These are phyloP conservation scores for Trichoderma reesei DNA, from an alignment of 495 filamentous ascomycete species.

Conservation along the genomic window DNA sequence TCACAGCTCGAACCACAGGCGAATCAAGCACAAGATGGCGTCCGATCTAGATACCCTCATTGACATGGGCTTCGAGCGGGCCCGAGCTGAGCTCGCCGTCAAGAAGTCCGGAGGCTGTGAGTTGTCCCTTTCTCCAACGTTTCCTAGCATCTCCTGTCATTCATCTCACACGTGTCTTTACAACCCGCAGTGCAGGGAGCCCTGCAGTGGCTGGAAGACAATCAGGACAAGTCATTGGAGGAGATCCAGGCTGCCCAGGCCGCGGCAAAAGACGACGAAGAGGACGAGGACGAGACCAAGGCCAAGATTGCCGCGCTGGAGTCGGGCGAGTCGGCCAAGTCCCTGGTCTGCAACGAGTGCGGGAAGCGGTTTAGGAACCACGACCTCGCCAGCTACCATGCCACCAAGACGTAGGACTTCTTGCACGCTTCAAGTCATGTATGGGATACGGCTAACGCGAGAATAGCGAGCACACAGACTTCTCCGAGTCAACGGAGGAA, in stretches of 20 bases:
- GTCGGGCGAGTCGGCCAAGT: conserved; percentile 47
- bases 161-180: conserved; percentile 15
- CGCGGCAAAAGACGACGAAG: conserved; percentile 18
- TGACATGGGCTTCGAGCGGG: conserved; percentile 90
- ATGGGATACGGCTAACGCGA: neutral
- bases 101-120: conserved; percentile 66
- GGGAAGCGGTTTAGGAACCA: conserved; percentile 78
- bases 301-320: conserved; percentile 44
- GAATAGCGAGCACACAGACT: conserved; percentile 70
- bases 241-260: conserved; percentile 49
- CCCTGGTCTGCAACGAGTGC: conserved; percentile 76
- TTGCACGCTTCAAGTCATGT: neutral
- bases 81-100: conserved; percentile 69
- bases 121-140: conserved; percentile 20
- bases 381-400: conserved; percentile 81
- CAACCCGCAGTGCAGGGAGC: conserved; percentile 63
- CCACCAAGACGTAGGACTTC: conserved; percentile 60
- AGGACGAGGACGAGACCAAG: conserved; percentile 45
- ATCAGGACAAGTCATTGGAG: conserved; percentile 72
- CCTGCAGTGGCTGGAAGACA: conserved; percentile 87
- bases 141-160: conserved; percentile 11
- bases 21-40: neutral
- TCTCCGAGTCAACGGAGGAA: conserved; percentile 86
- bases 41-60: conserved; percentile 70
- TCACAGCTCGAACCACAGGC: conserved; percentile 38